Conservation (phyloP, 2,329 filamentous ascomycete species). For the Penicillium sp. region DNA sequence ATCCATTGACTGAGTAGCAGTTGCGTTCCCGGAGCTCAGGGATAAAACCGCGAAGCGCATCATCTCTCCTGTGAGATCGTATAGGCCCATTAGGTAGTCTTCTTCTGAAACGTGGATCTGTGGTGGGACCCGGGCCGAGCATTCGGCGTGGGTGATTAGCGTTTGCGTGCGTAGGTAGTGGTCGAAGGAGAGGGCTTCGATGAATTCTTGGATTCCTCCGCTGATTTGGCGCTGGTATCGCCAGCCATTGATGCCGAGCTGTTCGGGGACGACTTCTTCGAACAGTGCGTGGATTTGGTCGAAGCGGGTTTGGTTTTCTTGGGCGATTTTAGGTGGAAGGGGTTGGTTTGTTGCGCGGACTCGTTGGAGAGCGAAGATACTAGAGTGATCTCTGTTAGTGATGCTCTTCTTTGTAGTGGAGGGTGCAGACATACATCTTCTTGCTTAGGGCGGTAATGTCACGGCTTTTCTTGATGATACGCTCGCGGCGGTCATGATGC, state of each 20-base stretch:
- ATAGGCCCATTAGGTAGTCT: constrained; percentile 87
- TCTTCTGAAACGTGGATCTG: constrained; percentile 68
- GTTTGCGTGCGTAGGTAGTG: constrained; percentile 79
- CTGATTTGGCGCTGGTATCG: constrained; percentile 78
- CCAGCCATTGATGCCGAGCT: constrained; percentile 74
- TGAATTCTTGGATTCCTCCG: constrained; percentile 82
- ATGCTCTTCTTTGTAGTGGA: background rate
- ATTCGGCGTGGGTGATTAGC: constrained; percentile 66
- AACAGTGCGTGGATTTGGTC: constrained; percentile 70
- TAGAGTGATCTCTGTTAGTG: constrained; percentile 33
- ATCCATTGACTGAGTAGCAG: constrained; percentile 34
- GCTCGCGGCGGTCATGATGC: constrained; percentile 88
- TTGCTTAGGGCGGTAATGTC: constrained; percentile 94
- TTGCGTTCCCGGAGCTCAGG: constrained; percentile 68
- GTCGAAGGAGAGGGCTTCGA: constrained; percentile 85
- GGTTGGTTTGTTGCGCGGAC: constrained; percentile 41
- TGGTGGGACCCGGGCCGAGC: constrained; percentile 44
- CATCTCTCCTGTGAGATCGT: constrained; percentile 91
- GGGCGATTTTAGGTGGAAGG: constrained; percentile 65
- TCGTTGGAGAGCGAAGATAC: constrained; percentile 80
- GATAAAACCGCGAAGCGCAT: constrained; percentile 94
- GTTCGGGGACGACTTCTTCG: constrained; percentile 64
- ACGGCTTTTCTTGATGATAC: constrained; percentile 82
- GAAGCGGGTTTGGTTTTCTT: constrained; percentile 68
- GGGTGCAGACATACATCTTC: constrained; percentile 69